Evolutionary conservation across 2,329 filamentous ascomycete genomes (phyloP).

Genomic region (Fusarium sp.): DNA sequence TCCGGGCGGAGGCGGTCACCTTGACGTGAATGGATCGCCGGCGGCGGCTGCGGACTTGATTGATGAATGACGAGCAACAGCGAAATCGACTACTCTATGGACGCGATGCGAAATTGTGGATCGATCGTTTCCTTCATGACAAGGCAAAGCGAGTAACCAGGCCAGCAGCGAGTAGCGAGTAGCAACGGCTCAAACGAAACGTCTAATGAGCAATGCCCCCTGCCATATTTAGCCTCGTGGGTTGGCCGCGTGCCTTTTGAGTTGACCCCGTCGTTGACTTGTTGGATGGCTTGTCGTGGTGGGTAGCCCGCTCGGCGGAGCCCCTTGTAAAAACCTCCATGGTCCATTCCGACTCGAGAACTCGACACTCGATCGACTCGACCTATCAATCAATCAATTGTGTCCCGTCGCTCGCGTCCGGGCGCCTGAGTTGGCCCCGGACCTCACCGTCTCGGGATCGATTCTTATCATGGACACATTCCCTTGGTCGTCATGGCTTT

Average conservation of each 20-base stretch:
- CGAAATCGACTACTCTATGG: constrained; percentile 26
- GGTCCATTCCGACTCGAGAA: constrained; percentile 30
- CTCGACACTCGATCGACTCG: constrained; percentile 29
- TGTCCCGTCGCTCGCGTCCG: constrained; percentile 16
- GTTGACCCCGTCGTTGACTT: constrained; percentile 36
- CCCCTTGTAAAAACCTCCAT: constrained; percentile 43
- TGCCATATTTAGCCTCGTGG: constrained; percentile 47
- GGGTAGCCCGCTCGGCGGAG: constrained; percentile 38
- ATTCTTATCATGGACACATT: constrained; percentile 23
- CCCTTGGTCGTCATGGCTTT: constrained; percentile 21
- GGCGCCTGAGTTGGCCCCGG: constrained; percentile 32
- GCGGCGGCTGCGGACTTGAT: constrained; percentile 34
- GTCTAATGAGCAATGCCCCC: constrained; percentile 39
- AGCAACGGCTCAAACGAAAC: constrained; percentile 36
- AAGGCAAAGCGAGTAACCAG: constrained; percentile 25
- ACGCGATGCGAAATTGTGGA: constrained; percentile 34
- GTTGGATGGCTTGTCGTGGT: constrained; percentile 40
- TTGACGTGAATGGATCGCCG: constrained; percentile 38
- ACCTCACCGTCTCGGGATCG: constrained; percentile 22
- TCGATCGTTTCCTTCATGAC: constrained; percentile 19
- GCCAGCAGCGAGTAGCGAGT: constrained; percentile 20
- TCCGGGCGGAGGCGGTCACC: constrained; percentile 32
- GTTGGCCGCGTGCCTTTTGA: constrained; percentile 45
- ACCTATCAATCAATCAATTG: constrained; percentile 40
- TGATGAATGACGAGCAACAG: constrained; percentile 30